These are phyloP conservation scores for Amanita rimosa DNA, from an alignment of 768 basidiomycete genomes.

Conservation along the genomic window DNA sequence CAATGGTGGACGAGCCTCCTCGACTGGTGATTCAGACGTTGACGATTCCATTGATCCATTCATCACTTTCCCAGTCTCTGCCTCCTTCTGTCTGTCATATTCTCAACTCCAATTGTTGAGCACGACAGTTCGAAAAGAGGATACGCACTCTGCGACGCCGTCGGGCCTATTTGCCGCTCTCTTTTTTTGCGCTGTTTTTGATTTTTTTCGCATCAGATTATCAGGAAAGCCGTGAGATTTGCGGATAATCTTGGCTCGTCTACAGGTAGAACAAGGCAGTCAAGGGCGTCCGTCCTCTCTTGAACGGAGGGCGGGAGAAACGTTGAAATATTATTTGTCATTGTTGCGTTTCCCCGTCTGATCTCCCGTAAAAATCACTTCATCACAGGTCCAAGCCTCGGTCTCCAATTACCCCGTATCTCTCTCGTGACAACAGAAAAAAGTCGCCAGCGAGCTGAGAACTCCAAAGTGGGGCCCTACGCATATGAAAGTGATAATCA, in stretches of 20 bases:
- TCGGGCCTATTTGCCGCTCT: background rate
- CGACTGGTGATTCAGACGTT: background rate
- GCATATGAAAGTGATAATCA: too few relatives aligned
- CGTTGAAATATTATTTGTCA: background rate
- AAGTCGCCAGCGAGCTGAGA: too few relatives aligned
- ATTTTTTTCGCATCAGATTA: slow-evolving; percentile 6
- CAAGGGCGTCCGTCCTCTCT: background rate
- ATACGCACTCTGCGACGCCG: background rate
- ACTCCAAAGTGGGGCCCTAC: too few relatives aligned
- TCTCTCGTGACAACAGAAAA: too few relatives aligned
- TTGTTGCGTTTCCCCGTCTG: too few relatives aligned
- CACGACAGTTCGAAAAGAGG: background rate
- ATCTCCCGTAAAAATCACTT: too few relatives aligned
- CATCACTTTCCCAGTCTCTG: background rate
- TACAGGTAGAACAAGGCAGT: background rate
- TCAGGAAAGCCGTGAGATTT: slow-evolving; percentile 3
- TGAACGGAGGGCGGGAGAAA: background rate
- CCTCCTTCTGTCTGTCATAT: background rate
- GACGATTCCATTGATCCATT: background rate
- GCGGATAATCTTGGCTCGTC: slow-evolving; percentile 4
- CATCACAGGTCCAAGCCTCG: too few relatives aligned
- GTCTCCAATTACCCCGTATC: too few relatives aligned
- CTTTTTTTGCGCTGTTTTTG: slow-evolving; percentile 3
- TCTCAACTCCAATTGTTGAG: background rate
- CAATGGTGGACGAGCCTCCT: background rate